A percentile compares a stretch with the other conserved stretches of the same genome.
Evolutionary conservation across 768 basidiomycete genomes (phyloP).

Genomic region (Coprinellus micaceus): DNA sequence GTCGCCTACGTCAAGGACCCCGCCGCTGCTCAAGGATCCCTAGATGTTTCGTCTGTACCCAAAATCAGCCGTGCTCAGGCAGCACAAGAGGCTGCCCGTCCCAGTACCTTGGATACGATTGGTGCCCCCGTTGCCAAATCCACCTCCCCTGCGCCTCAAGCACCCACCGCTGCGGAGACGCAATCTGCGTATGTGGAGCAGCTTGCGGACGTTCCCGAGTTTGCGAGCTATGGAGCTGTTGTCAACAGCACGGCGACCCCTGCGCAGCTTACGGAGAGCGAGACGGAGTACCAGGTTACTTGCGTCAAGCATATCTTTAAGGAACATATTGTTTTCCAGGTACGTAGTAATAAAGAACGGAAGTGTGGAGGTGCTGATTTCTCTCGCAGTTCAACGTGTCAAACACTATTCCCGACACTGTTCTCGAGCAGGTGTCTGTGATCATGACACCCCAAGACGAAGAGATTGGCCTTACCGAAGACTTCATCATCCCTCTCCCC

Average conservation of each 20-base stretch:
- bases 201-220: slow-evolving; percentile 81
- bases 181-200: slow-evolving; percentile 87
- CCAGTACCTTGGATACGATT: slow-evolving; percentile 83
- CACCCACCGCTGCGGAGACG: slow-evolving; percentile 81
- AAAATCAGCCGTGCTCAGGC: slow-evolving; percentile 94
- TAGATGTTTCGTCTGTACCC: slow-evolving; percentile 82
- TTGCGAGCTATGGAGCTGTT: slow-evolving; percentile 79
- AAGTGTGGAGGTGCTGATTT: slow-evolving; percentile 9
- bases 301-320: slow-evolving; percentile 97
- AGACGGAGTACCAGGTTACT: slow-evolving; percentile 96
- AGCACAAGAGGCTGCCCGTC: slow-evolving; percentile 82
- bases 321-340: slow-evolving; percentile 96
- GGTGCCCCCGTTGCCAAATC: slow-evolving; percentile 64
- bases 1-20: slow-evolving; percentile 92
- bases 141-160: slow-evolving; percentile 56
- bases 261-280: slow-evolving; percentile 86
- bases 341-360: slow-evolving; percentile 28
- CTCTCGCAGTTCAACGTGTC: slow-evolving; percentile 84
- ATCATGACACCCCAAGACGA: slow-evolving; percentile 81
- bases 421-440: slow-evolving; percentile 91
- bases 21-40: slow-evolving; percentile 62
- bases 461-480: slow-evolving; percentile 77
- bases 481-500: slow-evolving; percentile 87
- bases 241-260: slow-evolving; percentile 82
- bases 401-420: slow-evolving; percentile 93